A percentile compares a stretch with the other conserved stretches of the same genome.
phyloP scores from a whole-genome alignment of 2,329 filamentous ascomycete species.

The Calonectria pseudoturangicola region DNA sequence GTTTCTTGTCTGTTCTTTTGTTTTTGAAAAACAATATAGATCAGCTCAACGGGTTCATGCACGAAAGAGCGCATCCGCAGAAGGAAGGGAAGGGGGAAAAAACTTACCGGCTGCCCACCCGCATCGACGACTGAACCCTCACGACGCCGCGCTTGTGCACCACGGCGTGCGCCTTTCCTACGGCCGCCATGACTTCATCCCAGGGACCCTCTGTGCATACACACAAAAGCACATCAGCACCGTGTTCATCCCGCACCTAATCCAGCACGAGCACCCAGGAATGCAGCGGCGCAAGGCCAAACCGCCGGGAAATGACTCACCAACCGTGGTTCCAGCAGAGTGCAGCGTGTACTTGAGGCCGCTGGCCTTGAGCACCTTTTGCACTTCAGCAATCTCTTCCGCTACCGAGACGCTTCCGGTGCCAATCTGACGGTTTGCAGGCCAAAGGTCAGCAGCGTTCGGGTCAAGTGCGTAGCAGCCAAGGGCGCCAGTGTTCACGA shows the following conservation, averaged over 20 bases:
- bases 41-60: too few species aligned
- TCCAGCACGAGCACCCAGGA: too few species aligned
- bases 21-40: conserved; percentile 22
- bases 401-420: conserved; percentile 85
- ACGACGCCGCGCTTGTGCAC: conserved; percentile 86
- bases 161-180: conserved; percentile 89
- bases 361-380: conserved; percentile 87
- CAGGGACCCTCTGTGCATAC: conserved; percentile 85
- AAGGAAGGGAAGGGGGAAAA: neutral
- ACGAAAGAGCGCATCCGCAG: too few species aligned
- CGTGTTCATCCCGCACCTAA: neutral
- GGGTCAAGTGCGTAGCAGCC: neutral
- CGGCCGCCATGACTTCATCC: conserved; percentile 89
- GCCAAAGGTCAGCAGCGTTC: conserved; percentile 31
- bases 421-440: conserved; percentile 77
- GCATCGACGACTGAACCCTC: conserved; percentile 91
- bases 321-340: conserved; percentile 93
- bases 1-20: conserved; percentile 86
- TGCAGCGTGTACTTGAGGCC: conserved; percentile 93
- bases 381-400: conserved; percentile 90
- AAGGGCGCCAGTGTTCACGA: neutral
- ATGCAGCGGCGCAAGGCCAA: too few species aligned
- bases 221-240: neutral
- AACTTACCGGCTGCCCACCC: conserved; percentile 84
- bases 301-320: conserved; percentile 69